Percentiles rank a stretch among this genome's conserved stretches.
Conservation (phyloP, 2,329 filamentous ascomycete genomes). For the Pestalotiopsis sp. region DNA sequence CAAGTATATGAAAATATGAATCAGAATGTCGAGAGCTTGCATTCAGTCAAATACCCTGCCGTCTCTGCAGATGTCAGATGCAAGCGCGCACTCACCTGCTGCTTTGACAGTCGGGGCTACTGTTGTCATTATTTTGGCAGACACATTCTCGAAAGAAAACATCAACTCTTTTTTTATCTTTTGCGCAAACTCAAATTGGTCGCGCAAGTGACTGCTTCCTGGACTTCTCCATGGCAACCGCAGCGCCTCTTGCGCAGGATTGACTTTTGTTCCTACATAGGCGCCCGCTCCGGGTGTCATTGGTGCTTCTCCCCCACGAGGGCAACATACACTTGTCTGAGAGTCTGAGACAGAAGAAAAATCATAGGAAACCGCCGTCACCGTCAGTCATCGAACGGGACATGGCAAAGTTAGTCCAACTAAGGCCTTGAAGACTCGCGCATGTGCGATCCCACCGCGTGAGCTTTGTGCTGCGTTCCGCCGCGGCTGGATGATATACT, state of each 20-base stretch:
- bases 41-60: background rate
- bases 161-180: background rate
- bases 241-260: background rate
- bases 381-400: background rate
- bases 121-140: background rate
- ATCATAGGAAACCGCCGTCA: background rate
- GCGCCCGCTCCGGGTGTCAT: background rate
- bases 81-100: background rate
- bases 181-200: background rate
- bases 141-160: background rate
- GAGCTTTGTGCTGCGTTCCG: background rate
- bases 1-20: background rate
- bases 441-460: background rate
- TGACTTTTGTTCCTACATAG: slow-evolving; percentile 1
- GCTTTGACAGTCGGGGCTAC: background rate
- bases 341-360: background rate
- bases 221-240: slow-evolving; percentile 3
- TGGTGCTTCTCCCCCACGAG: background rate
- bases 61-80: background rate
- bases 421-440: background rate
- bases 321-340: background rate
- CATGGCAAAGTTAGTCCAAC: background rate
- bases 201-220: background rate
- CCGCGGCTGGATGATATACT: background rate
- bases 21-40: background rate